Percentiles rank a stretch among this genome's conserved stretches.
Conservation (phyloP, 768 basidiomycete species). For the Phylloporus scabripes region DNA sequence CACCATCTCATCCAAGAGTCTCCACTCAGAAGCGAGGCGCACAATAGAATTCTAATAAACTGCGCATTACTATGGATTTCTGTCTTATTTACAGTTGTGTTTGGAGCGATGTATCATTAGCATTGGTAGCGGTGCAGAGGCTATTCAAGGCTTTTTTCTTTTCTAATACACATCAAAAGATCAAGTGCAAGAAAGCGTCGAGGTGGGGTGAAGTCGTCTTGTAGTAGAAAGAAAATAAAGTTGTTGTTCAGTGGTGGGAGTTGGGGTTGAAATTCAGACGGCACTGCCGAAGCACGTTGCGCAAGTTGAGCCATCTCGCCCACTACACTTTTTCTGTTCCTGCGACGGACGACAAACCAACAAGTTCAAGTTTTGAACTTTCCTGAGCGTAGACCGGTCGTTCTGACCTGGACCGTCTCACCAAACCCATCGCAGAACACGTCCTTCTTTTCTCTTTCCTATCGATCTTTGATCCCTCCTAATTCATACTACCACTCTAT, state of each 20-base stretch:
- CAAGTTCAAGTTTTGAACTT: slow-evolving; percentile 21
- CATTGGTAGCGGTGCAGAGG: too few relatives aligned
- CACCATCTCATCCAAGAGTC: too few relatives aligned
- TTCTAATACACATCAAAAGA: too few relatives aligned
- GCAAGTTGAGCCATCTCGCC: slow-evolving; percentile 8
- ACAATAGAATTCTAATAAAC: too few relatives aligned
- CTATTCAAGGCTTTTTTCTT: too few relatives aligned
- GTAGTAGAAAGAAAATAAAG: too few relatives aligned
- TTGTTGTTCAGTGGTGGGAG: background rate
- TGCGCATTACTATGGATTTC: too few relatives aligned
- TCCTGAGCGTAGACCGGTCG: slow-evolving; percentile 29
- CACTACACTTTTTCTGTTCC: slow-evolving; percentile 16
- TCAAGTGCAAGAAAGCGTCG: too few relatives aligned
- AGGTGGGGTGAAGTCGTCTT: too few relatives aligned
- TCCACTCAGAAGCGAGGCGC: too few relatives aligned
- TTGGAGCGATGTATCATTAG: too few relatives aligned
- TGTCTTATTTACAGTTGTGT: too few relatives aligned
- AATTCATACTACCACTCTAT: slow-evolving; percentile 23
- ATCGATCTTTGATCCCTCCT: slow-evolving; percentile 25
- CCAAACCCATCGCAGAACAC: slow-evolving; percentile 30
- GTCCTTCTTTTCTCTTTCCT: slow-evolving; percentile 35
- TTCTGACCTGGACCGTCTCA: slow-evolving; percentile 28
- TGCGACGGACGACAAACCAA: slow-evolving; percentile 32
- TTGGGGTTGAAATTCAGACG: slow-evolving; percentile 36
- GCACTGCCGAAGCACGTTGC: slow-evolving; percentile 28